phyloP scores from a whole-genome alignment of 2,329 filamentous ascomycete species.

The Acrocalymma vagum region DNA sequence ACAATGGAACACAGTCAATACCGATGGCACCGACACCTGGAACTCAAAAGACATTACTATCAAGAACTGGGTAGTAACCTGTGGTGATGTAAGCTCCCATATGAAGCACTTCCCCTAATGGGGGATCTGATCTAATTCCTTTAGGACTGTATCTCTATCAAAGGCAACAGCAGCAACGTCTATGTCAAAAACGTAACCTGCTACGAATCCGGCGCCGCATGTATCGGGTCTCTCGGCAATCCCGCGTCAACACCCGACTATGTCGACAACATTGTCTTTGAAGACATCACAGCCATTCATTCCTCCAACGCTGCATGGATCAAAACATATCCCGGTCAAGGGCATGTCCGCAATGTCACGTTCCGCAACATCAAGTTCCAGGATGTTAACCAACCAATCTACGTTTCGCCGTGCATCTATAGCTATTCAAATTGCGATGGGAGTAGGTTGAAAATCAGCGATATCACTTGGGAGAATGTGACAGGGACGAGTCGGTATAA shows the following conservation, averaged over 20 bases:
- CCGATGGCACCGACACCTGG: slow-evolving; percentile 62
- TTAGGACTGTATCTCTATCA: slow-evolving; percentile 70
- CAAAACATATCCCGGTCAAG: slow-evolving; percentile 46
- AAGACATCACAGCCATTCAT: slow-evolving; percentile 39
- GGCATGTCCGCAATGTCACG: slow-evolving; percentile 55
- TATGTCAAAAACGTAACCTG: slow-evolving; percentile 69
- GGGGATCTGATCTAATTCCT: no score
- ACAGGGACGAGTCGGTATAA: slow-evolving; percentile 60
- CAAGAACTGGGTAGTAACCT: slow-evolving; percentile 53
- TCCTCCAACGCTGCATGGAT: slow-evolving; percentile 39
- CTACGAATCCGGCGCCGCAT: slow-evolving; percentile 66
- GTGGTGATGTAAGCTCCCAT: slow-evolving; percentile 37
- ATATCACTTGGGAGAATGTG: slow-evolving; percentile 61
- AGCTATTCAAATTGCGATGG: slow-evolving; percentile 30
- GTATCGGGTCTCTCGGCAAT: slow-evolving; percentile 67
- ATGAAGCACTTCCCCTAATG: no score
- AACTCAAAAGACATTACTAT: slow-evolving; percentile 58
- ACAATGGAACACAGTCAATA: slow-evolving; percentile 58
- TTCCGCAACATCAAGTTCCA: slow-evolving; percentile 49
- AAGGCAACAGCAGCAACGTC: slow-evolving; percentile 66
- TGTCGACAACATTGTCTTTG: slow-evolving; percentile 59
- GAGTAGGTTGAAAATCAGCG: slow-evolving; percentile 48
- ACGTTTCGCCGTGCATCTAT: slow-evolving; percentile 59
- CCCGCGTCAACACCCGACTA: slow-evolving; percentile 64
- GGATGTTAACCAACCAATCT: slow-evolving; percentile 59